Evolutionary conservation across 208 protist species (phyloP).

Genomic region (Phytomonas serpens): DNA sequence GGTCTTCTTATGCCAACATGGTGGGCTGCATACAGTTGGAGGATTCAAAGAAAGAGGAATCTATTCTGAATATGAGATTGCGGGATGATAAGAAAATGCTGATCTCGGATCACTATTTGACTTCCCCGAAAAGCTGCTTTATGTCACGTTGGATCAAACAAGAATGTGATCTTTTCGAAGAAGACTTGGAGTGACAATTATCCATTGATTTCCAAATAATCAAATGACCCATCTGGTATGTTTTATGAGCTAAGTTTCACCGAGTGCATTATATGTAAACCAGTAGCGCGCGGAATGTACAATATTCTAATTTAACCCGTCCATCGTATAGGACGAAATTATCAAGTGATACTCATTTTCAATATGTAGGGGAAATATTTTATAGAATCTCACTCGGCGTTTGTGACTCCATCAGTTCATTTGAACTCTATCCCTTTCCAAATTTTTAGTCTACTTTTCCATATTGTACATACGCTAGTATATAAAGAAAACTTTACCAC

Average conservation of each 20-base stretch:
- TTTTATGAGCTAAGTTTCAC: background rate
- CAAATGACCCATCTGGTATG: background rate
- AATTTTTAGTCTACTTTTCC: background rate
- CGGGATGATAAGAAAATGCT: background rate
- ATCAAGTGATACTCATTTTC: background rate
- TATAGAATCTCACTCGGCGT: background rate
- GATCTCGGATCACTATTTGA: background rate
- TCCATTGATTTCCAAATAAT: background rate
- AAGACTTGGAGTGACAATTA: background rate
- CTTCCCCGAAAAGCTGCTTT: background rate
- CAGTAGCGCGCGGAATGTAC: background rate
- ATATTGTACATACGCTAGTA: background rate
- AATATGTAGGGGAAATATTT: background rate
- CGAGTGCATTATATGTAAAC: background rate
- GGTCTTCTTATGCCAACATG: conserved; percentile 57
- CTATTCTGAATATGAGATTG: background rate
- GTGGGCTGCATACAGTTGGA: conserved; percentile 23
- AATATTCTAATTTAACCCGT: background rate
- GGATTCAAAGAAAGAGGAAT: background rate
- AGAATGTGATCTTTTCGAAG: background rate
- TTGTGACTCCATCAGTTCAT: background rate
- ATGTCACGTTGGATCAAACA: background rate
- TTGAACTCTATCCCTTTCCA: background rate
- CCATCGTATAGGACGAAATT: background rate
- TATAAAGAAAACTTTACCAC: background rate